These are phyloP conservation scores for Rhizophora apiculata DNA, from an alignment of 345 rosid genomes.

Conservation along the genomic window DNA sequence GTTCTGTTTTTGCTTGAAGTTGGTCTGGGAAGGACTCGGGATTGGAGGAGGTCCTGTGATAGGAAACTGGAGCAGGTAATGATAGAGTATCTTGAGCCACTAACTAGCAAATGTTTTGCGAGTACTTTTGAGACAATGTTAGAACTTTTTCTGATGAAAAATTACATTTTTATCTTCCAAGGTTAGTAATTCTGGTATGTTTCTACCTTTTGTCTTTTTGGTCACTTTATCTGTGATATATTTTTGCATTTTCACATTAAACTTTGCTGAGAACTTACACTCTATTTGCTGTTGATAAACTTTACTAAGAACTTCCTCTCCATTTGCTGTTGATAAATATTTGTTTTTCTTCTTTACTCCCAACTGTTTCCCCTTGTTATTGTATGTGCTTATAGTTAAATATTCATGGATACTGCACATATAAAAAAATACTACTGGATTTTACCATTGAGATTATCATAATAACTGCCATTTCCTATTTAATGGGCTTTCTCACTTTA, in stretches of 20 bases:
- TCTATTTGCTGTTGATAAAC: background rate
- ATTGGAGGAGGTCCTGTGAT: constrained; percentile 65
- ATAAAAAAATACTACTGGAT: background rate
- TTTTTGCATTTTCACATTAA: constrained; percentile 1
- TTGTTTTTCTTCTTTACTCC: background rate
- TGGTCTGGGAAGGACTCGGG: constrained; percentile 94
- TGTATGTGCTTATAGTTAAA: background rate
- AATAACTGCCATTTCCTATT: background rate
- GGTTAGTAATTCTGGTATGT: too few relatives aligned
- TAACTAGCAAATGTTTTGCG: background rate
- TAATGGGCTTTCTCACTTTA: constrained; percentile 1
- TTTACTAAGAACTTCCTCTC: background rate
- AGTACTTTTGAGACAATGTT: background rate
- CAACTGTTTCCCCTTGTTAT: background rate
- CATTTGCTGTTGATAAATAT: background rate
- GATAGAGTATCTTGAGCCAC: background rate
- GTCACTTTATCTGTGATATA: background rate
- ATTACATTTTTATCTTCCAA: too few relatives aligned
- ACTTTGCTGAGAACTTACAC: background rate
- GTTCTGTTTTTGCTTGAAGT: constrained; percentile 42
- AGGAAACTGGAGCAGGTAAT: constrained; percentile 87
- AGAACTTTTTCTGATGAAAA: too few relatives aligned
- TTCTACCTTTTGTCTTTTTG: background rate
- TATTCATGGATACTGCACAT: background rate
- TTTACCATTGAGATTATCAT: background rate